Evolutionary conservation across 2,329 filamentous ascomycete genomes (phyloP).

Genomic region (Paraphaeosphaeria minitans): DNA sequence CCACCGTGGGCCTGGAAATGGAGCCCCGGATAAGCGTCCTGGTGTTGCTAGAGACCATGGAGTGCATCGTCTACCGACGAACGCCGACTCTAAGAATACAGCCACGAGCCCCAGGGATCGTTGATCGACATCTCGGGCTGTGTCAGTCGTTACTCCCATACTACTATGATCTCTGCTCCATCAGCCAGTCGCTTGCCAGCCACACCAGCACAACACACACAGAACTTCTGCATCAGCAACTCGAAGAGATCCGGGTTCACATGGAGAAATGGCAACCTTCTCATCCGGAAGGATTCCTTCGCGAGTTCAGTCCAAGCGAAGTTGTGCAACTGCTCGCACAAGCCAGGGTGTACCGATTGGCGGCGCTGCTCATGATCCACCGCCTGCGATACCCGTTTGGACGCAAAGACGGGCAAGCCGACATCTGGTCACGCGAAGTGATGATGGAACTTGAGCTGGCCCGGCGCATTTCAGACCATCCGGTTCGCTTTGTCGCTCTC

Average conservation of each 20-base stretch:
- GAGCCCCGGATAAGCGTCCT: conserved; percentile 9
- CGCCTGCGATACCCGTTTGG: conserved; percentile 12
- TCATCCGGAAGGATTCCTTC: conserved; percentile 4
- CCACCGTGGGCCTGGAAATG: conserved; percentile 1
- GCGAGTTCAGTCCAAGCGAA: conserved; percentile 7
- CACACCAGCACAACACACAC: not conserved
- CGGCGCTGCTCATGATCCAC: conserved; percentile 12
- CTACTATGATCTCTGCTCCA: conserved; percentile 13
- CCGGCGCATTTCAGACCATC: not conserved
- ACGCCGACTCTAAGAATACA: conserved; percentile 13
- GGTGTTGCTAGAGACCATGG: conserved; percentile 15
- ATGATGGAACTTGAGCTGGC: conserved; percentile 15
- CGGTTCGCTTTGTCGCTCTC: conserved; percentile 11
- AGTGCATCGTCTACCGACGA: conserved; percentile 14
- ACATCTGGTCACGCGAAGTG: conserved; percentile 12
- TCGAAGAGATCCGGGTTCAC: not conserved
- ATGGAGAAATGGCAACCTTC: conserved; percentile 11
- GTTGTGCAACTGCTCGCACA: conserved; percentile 14
- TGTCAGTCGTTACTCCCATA: conserved; percentile 10
- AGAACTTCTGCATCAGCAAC: not conserved
- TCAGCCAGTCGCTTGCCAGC: conserved; percentile 11
- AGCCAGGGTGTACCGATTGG: conserved; percentile 13
- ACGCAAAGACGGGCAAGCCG: conserved; percentile 9
- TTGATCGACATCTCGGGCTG: conserved; percentile 14
- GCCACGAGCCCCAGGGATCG: not conserved